A percentile compares a stretch with the other conserved stretches of the same genome.
Evolutionary conservation across 352 stramenopile species (phyloP).

Genomic region (Phytopythium oedochilum): DNA sequence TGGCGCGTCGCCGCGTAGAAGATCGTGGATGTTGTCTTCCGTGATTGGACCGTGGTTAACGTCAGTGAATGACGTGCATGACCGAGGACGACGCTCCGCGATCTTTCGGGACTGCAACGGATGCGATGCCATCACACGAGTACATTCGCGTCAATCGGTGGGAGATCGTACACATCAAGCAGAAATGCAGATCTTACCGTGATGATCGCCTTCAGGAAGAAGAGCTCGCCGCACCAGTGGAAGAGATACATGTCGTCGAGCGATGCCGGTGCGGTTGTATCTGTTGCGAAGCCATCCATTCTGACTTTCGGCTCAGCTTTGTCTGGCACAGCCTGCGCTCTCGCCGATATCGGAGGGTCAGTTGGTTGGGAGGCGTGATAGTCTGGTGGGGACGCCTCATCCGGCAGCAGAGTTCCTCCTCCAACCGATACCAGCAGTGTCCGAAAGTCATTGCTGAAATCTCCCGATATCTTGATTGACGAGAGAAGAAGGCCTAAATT

Average conservation of each 20-base stretch:
- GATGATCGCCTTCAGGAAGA: slow-evolving; percentile 48
- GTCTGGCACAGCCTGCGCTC: not conserved
- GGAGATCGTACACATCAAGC: not conserved
- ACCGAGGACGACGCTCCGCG: slow-evolving; percentile 8
- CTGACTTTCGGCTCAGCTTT: not conserved
- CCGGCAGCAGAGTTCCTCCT: slow-evolving; percentile 25
- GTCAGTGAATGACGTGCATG: slow-evolving; percentile 11
- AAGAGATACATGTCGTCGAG: slow-evolving; percentile 50
- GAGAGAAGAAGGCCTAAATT: slow-evolving; percentile 23
- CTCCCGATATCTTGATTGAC: slow-evolving; percentile 39
- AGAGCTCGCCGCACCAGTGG: slow-evolving; percentile 57
- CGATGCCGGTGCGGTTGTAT: not conserved
- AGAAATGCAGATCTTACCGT: slow-evolving; percentile 20
- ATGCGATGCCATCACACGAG: not conserved
- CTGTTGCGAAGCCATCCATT: not conserved
- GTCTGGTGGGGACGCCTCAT: slow-evolving; percentile 1
- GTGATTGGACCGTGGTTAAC: slow-evolving; percentile 21
- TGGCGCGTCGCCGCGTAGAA: not conserved
- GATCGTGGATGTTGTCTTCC: slow-evolving; percentile 26
- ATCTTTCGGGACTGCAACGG: slow-evolving; percentile 20
- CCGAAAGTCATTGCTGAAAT: slow-evolving; percentile 36
- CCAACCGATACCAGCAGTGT: slow-evolving; percentile 19
- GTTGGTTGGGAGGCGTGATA: not conserved
- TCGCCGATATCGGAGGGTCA: not conserved
- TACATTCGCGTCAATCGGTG: not conserved